These are phyloP conservation scores for Neoboletus brunneissimus DNA, from an alignment of 768 basidiomycete genomes.

Conservation along the genomic window DNA sequence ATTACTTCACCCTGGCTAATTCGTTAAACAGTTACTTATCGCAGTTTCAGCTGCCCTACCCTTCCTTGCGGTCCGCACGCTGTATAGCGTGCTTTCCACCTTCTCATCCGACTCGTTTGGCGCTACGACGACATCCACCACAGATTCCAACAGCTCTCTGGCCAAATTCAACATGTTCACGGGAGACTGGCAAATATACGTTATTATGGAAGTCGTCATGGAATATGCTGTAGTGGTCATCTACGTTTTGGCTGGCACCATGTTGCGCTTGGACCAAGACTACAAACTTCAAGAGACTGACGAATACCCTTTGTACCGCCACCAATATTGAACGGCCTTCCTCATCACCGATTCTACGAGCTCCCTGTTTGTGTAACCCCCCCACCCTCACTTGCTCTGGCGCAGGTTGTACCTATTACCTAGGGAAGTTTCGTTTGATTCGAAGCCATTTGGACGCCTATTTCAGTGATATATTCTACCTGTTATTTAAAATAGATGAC, in stretches of 20 bases:
- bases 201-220: constrained; percentile 58
- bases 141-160: constrained; percentile 32
- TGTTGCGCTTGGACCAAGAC: constrained; percentile 33
- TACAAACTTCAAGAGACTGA: constrained; percentile 23
- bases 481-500: not conserved
- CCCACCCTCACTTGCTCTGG: not conserved
- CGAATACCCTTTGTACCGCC: constrained; percentile 37
- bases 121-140: constrained; percentile 23
- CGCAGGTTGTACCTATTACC: not conserved
- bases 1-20: constrained; percentile 9
- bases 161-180: constrained; percentile 55
- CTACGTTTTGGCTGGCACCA: constrained; percentile 35
- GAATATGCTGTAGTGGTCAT: constrained; percentile 52
- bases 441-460: not conserved
- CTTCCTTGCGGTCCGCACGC: constrained; percentile 48
- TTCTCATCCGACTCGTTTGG: constrained; percentile 48
- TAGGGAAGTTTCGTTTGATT: not conserved
- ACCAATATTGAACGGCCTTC: constrained; percentile 15
- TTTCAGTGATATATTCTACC: not conserved
- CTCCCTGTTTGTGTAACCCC: not conserved
- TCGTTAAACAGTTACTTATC: constrained; percentile 45
- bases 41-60: constrained; percentile 57
- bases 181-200: constrained; percentile 57
- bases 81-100: constrained; percentile 55
- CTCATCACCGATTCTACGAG: not conserved